Conservation (phyloP, 1,284 basidiomycete genomes). For the Ganoderma lingzhi region DNA sequence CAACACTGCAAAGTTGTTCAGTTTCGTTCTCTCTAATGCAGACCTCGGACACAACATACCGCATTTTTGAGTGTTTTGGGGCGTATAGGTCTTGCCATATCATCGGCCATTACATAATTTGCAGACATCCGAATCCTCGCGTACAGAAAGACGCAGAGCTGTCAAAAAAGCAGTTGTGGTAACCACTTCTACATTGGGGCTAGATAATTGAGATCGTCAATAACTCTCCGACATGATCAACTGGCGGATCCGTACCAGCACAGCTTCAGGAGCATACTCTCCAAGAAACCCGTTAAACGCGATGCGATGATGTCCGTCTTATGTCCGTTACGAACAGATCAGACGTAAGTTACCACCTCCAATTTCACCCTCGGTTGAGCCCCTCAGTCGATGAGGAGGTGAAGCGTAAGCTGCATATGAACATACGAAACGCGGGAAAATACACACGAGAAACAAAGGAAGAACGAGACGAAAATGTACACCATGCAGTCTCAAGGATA, state of each 20-base stretch:
- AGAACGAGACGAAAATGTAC: conserved; percentile 27
- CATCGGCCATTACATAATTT: no score
- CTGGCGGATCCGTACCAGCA: neutral
- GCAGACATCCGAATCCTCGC: no score
- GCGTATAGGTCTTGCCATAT: no score
- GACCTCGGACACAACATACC: neutral
- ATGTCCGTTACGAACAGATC: neutral
- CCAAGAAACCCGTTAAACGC: neutral
- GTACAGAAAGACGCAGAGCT: no score
- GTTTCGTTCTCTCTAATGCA: neutral
- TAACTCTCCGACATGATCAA: neutral
- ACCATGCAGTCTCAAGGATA: conserved; percentile 31
- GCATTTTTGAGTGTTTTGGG: no score
- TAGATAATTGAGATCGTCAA: neutral
- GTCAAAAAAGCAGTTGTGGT: no score
- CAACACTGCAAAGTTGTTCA: neutral
- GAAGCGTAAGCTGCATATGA: conserved; percentile 19
- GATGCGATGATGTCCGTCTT: neutral
- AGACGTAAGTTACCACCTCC: no score
- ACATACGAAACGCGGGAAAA: conserved; percentile 11
- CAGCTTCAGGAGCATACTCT: neutral
- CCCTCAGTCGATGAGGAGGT: no score
- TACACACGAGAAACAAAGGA: conserved; percentile 17
- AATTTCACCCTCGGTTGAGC: no score
- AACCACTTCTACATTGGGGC: no score